A percentile compares a stretch with the other conserved stretches of the same genome.
phyloP scores from a whole-genome alignment of 169 alveolate genomes.

The Theileria parva region DNA sequence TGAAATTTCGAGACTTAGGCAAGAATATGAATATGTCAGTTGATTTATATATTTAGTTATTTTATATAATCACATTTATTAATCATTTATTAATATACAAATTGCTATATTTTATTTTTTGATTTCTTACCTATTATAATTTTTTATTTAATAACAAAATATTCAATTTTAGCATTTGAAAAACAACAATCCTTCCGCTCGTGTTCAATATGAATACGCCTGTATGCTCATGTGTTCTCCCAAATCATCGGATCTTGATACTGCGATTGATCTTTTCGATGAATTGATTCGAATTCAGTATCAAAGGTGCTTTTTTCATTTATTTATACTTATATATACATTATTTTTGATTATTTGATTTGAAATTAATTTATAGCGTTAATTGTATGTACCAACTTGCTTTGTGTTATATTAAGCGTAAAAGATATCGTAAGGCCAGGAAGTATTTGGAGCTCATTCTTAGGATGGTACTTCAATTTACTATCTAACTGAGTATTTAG shows the following conservation, averaged over 20 bases:
- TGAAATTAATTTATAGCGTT: conserved; percentile 20
- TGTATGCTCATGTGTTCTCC: conserved; percentile 66
- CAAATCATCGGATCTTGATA: conserved; percentile 21
- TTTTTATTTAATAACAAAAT: not conserved
- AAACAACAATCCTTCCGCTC: conserved; percentile 55
- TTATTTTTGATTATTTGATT: not conserved
- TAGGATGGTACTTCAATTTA: conserved; percentile 58
- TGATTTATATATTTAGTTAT: not conserved
- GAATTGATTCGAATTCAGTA: conserved; percentile 52
- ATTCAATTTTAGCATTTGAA: conserved; percentile 30
- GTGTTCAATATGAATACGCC: conserved; percentile 65
- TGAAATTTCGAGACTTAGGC: conserved; percentile 46
- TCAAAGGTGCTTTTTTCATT: conserved; percentile 18
- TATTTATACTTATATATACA: too few relatives aligned
- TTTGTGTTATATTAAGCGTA: conserved; percentile 68
- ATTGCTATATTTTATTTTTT: not conserved
- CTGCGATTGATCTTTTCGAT: conserved; percentile 59
- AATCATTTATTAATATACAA: not conserved
- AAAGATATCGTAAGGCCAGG: conserved; percentile 72
- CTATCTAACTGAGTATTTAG: conserved; percentile 1
- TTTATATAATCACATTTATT: not conserved
- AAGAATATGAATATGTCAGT: conserved; percentile 59
- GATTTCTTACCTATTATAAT: not conserved
- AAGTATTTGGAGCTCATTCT: conserved; percentile 70
- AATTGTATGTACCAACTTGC: conserved; percentile 76